phyloP scores from a whole-genome alignment of 768 basidiomycete genomes.

The Tulasnella sp. region DNA sequence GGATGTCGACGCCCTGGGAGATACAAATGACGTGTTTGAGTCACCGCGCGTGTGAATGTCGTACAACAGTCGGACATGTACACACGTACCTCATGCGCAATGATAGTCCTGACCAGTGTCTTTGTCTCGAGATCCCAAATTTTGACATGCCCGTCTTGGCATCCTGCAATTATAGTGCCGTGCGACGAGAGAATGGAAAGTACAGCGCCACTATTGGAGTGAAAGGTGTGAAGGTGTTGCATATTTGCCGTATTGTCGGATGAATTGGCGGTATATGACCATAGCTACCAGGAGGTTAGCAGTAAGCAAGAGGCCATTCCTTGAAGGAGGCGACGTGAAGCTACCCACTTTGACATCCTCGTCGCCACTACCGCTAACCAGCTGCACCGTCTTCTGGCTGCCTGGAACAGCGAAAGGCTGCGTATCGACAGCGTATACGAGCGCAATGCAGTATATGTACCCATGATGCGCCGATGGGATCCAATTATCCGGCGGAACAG shows the following conservation, averaged over 20 bases:
- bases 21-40: neutral
- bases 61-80: neutral
- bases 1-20: conserved; percentile 59
- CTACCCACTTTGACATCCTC: conserved; percentile 66
- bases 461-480: conserved; percentile 88
- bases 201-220: conserved; percentile 55
- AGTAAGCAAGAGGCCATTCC: too few relatives aligned
- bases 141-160: conserved; percentile 88
- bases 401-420: conserved; percentile 16
- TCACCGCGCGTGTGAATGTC: too few relatives aligned
- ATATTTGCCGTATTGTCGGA: conserved; percentile 20
- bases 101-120: conserved; percentile 74
- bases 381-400: conserved; percentile 28
- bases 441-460: conserved; percentile 77
- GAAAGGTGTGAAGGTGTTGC: conserved; percentile 48
- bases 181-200: conserved; percentile 63
- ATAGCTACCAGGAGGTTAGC: neutral
- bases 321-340: neutral
- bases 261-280: conserved; percentile 21
- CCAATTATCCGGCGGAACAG: conserved; percentile 57
- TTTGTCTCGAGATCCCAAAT: conserved; percentile 86
- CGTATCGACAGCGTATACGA: conserved; percentile 31
- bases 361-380: conserved; percentile 85
- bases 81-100: conserved; percentile 59
- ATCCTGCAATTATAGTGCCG: conserved; percentile 81